Conservation (phyloP, 176 grass and related monocot species). For the Lolium perenne region DNA sequence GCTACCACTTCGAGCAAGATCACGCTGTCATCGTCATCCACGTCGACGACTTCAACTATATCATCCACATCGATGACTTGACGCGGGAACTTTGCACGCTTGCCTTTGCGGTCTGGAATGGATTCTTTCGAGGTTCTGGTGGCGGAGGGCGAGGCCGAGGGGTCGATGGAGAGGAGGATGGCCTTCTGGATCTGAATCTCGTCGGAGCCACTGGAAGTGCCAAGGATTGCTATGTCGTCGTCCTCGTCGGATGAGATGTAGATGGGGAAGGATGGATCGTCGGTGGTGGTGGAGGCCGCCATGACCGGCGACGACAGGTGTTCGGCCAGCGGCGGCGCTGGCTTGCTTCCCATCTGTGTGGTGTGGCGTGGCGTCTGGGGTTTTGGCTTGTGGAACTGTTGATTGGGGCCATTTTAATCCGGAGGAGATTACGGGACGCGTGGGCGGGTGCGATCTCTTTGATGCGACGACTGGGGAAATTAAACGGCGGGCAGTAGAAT, state of each 20-base stretch:
- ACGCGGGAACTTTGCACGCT: neutral
- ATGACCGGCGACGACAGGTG: neutral
- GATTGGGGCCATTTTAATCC: neutral
- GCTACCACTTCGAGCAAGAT: neutral
- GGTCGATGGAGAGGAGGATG: slow-evolving; percentile 5
- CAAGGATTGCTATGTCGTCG: neutral
- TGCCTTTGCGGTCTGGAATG: neutral
- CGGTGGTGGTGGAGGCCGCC: neutral
- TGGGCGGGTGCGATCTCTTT: neutral
- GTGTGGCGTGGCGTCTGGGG: neutral
- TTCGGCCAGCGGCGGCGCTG: neutral
- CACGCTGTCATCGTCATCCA: neutral
- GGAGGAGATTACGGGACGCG: neutral
- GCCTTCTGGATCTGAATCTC: slow-evolving; percentile 23
- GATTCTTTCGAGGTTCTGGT: neutral
- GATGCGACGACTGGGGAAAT: neutral
- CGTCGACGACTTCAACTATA: neutral
- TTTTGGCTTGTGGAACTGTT: neutral
- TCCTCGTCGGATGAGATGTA: slow-evolving; percentile 17
- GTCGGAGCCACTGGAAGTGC: neutral
- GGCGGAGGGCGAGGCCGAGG: neutral
- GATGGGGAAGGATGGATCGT: neutral
- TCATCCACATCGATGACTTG: neutral
- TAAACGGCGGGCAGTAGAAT: neutral
- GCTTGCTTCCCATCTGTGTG: neutral